phyloP scores from a whole-genome alignment of 257 asterid genomes.

The Capsicum chinense region DNA sequence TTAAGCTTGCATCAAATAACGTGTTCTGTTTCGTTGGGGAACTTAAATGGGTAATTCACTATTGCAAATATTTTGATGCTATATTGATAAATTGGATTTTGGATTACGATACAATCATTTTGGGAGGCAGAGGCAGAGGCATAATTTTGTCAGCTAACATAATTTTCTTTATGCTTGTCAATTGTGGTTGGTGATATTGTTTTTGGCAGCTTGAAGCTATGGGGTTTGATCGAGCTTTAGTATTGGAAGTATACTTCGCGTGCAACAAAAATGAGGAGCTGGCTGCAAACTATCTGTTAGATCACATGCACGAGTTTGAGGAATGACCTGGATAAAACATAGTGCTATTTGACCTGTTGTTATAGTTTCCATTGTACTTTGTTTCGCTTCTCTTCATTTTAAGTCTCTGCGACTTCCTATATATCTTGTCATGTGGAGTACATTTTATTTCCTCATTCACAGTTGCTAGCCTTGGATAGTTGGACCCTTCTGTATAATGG shows the following conservation, averaged over 20 bases:
- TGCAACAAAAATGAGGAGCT: conserved; percentile 97
- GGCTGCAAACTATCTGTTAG: conserved; percentile 85
- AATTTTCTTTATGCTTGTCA: not conserved
- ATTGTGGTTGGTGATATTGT: conserved; percentile 21
- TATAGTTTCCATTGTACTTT: not conserved
- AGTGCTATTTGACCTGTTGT: conserved; percentile 12
- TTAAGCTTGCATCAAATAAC: not conserved
- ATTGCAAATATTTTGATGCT: not conserved
- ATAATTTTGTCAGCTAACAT: not conserved
- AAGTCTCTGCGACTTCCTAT: not conserved
- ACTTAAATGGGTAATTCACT: not conserved
- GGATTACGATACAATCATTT: not conserved
- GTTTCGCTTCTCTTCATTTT: conserved; percentile 14
- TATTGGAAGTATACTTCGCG: conserved; percentile 82
- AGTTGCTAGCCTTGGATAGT: not conserved
- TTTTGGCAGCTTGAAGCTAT: conserved; percentile 86
- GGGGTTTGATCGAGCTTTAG: conserved; percentile 87
- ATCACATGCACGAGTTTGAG: conserved; percentile 85
- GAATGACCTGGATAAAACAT: conserved; percentile 43
- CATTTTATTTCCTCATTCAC: conserved; percentile 4
- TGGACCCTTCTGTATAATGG: conserved; percentile 10
- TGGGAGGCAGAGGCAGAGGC: not conserved
- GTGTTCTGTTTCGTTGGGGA: not conserved
- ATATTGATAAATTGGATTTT: not conserved
- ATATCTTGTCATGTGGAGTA: conserved; percentile 22